Conservation (phyloP, 192 early-diverging fungal species). For the Backusella luteola region DNA sequence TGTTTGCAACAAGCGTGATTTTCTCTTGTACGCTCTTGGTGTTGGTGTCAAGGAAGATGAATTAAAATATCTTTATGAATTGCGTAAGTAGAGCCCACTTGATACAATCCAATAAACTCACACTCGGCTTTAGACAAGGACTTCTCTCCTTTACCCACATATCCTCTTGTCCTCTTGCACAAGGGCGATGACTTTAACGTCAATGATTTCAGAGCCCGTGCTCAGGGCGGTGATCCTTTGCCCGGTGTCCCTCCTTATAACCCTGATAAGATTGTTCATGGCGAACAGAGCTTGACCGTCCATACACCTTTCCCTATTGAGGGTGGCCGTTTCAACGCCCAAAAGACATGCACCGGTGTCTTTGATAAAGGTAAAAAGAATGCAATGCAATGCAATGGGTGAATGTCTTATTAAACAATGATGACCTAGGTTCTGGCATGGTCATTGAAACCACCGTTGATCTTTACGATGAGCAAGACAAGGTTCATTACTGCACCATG, state of each 20-base stretch:
- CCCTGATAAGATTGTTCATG: conserved; percentile 68
- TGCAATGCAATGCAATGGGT: too few relatives aligned
- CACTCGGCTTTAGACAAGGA: conserved; percentile 24
- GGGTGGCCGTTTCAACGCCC: conserved; percentile 56
- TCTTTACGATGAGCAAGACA: conserved; percentile 42
- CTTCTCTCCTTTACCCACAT: conserved; percentile 68
- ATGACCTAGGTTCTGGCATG: conserved; percentile 45
- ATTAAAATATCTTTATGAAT: conserved; percentile 68
- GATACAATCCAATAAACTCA: background rate
- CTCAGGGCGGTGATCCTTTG: conserved; percentile 38
- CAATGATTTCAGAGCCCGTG: conserved; percentile 41
- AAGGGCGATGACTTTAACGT: conserved; percentile 43
- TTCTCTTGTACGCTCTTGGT: conserved; percentile 68
- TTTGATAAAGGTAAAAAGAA: conserved; percentile 66
- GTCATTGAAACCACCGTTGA: conserved; percentile 59
- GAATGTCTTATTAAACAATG: too few relatives aligned
- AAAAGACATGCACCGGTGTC: conserved; percentile 61
- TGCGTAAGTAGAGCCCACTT: conserved; percentile 23
- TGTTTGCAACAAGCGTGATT: conserved; percentile 51
- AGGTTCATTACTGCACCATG: conserved; percentile 42
- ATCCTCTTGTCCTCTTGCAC: conserved; percentile 62
- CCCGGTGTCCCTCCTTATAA: conserved; percentile 67
- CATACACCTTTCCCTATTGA: conserved; percentile 53
- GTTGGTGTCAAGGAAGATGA: conserved; percentile 60
- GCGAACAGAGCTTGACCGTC: conserved; percentile 66